Conservation (phyloP, 2,329 filamentous ascomycete species). For the Talaromyces sp. region DNA sequence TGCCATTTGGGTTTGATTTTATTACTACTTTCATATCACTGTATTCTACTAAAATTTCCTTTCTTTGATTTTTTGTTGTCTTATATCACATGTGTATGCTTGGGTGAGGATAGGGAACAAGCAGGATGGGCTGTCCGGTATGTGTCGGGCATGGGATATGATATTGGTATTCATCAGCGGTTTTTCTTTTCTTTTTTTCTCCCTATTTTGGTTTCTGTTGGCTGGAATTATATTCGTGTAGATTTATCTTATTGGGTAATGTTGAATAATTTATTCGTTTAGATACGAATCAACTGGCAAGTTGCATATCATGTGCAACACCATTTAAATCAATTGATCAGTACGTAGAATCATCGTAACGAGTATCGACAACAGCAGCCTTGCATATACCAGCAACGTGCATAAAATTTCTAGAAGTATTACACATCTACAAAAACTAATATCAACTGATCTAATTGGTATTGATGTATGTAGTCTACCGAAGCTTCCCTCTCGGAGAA, state of each 20-base stretch:
- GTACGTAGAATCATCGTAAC: too few species aligned
- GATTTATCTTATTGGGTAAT: neutral
- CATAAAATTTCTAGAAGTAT: too few species aligned
- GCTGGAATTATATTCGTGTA: neutral
- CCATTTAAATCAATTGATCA: too few species aligned
- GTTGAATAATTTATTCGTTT: neutral
- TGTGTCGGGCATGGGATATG: neutral
- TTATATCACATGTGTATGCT: neutral
- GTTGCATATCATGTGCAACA: too few species aligned
- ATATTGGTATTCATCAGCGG: neutral
- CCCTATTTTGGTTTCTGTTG: neutral
- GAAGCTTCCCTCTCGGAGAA: neutral
- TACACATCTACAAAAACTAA: too few species aligned
- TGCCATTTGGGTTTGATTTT: neutral
- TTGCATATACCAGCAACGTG: too few species aligned
- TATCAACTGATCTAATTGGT: too few species aligned
- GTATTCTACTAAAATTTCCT: constrained; percentile 4
- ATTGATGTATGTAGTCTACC: too few species aligned
- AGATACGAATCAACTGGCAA: too few species aligned
- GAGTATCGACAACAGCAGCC: too few species aligned
- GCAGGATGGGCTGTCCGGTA: neutral
- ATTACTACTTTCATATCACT: constrained; percentile 1
- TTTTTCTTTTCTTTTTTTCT: neutral
- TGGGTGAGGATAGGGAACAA: neutral
- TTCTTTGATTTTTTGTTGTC: neutral